Evolutionary conservation across 2,329 filamentous ascomycete genomes (phyloP), one percentile per base, ranked within the genome.

Genomic region (Cercospora beticola): DNA sequence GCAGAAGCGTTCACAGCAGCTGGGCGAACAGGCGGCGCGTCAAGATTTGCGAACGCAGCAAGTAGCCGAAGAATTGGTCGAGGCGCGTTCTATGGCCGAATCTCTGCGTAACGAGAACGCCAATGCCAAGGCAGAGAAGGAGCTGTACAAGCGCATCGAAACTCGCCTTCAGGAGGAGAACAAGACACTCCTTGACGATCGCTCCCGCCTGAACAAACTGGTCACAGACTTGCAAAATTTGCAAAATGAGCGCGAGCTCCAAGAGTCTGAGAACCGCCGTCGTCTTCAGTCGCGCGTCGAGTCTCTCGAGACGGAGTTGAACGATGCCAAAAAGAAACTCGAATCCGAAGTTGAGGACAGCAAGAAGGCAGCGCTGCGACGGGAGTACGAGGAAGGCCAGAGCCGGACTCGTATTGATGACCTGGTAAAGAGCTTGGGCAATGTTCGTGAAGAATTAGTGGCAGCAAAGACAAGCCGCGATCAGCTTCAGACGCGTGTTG

Each of bases 81-180:
- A 97, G 78, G 89, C 91, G 5, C 91, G 90, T 78, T 91, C 91
- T 33, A 82, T 94, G 63, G 84, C 92, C 3, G 94, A 99, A 76
- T 94, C 93, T 76, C 87, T 97, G 80, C 91, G 93, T 63, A 93
- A 93, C 72, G 95, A 99, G 78, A 93, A 90, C 64, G 90, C 93
- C 16, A 97, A 98, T 76, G 86, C 97, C 36, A 97, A 97, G 79
- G 94, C 94, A 0, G 94, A 98, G 80, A 97, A 97, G 82, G 91
- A 93, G 43, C 85, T 99, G 9, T 97, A 92, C 91, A 97, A 95
- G 82, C 92, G 91, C 66, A 97, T 97, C 36, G 94, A 98, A 78
- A 90, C 92, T 71, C 89, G 96, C 63, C 85, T 98, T 54, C 91
- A 88, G 70, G 92, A 95, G 75, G 94, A 98, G 76, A 97, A 95